phyloP scores from a whole-genome alignment of 2,329 filamentous ascomycete genomes.

The Elsinoe australis region DNA sequence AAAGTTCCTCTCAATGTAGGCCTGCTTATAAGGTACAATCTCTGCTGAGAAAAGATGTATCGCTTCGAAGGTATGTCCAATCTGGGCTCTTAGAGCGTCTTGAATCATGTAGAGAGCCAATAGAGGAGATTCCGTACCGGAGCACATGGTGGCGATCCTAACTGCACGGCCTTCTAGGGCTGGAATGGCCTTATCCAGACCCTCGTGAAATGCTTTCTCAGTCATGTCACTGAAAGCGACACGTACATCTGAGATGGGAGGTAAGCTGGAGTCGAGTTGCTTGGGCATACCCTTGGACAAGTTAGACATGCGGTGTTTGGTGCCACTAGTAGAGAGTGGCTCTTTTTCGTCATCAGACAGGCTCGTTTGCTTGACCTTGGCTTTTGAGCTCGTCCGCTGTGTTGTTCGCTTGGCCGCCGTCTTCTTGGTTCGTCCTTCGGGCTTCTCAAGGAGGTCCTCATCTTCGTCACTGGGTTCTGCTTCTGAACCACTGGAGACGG shows the following conservation, averaged over 20 bases:
- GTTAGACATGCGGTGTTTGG: conserved; percentile 12
- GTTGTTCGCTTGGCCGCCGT: too few species aligned
- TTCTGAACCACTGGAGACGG: too few species aligned
- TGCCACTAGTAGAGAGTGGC: background rate
- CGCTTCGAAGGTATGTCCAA: conserved; percentile 22
- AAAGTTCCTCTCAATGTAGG: conserved; percentile 43
- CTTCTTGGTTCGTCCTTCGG: too few species aligned
- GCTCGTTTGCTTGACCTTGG: background rate
- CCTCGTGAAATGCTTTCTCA: conserved; percentile 30
- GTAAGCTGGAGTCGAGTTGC: conserved; percentile 31
- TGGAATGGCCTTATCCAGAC: conserved; percentile 32
- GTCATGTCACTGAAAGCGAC: conserved; percentile 47
- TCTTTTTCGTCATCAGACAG: background rate
- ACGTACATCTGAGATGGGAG: conserved; percentile 41
- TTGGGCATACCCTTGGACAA: conserved; percentile 12
- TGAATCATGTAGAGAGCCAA: conserved; percentile 54
- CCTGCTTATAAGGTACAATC: conserved; percentile 41
- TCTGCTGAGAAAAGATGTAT: conserved; percentile 41
- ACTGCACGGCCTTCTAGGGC: conserved; percentile 36
- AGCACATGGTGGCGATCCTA: conserved; percentile 64
- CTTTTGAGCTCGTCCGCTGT: too few species aligned
- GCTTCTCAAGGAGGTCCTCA: too few species aligned
- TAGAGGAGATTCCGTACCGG: conserved; percentile 68
- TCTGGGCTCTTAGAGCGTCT: conserved; percentile 29
- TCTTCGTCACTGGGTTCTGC: background rate